Base-by-base conservation (phyloP, 208 protist species). In the Jaenimonas drosophilae region DNA sequence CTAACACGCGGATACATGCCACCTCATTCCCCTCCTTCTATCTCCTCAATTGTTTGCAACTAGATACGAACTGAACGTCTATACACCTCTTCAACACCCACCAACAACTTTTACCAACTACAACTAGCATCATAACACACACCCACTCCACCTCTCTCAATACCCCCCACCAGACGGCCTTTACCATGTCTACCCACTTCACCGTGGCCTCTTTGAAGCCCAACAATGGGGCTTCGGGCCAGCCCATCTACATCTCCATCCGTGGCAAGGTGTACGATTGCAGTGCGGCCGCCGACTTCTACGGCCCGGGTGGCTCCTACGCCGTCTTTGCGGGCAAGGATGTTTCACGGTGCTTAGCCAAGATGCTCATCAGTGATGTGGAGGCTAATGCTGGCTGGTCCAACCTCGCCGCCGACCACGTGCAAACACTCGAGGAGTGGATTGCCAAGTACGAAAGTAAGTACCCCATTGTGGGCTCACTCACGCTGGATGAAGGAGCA, bases 261-360 rank as follows among this genome's bases (percentile, higher is more conserved):
- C 88, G 79, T 51, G 76, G 74, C 3, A 67, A 72, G 28, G 77
- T 93, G 21, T 90, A 88, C 45, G 79, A 90, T 38, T 88, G 78
- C 56, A 76, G 36, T 26, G 45, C 60, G 3, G 85, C 56, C 2
- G 52, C 60, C 7, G 55, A 72, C 33, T 89, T 90, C 44, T 93
- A 93, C 57, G 80, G 75, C 2, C 54, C 60, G n/a, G 85, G 85
- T 11, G 67, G 63, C 25, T 45, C 70, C 7, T 93, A 93, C 65
- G 50, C 49, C 12, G 69, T 90, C 0, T 93, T 93, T 45, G 77
- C 80, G 11, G 85, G 85, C 11, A 76, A 82, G 39, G 80, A 90
- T 4, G 68, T 70, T 0, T 70, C 72, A n/a, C 80, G 85, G 9
- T 78, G 63, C 21, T 62, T 93, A 1, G 85, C 64, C 21, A 93